Evolutionary conservation across 345 rosid species (phyloP).

Genomic region (Melaleuca alternifolia): DNA sequence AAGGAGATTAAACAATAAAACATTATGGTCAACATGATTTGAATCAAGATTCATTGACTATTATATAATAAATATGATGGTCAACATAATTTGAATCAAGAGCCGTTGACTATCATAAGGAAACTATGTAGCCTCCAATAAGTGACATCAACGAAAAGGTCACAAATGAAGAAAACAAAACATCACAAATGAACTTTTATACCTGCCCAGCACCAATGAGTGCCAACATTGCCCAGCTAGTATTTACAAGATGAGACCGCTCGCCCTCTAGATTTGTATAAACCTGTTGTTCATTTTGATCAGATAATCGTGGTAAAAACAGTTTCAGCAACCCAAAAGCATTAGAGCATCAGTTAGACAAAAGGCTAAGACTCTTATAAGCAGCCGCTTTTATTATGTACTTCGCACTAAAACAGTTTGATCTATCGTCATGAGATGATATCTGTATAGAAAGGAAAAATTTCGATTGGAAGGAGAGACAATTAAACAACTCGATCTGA

Average conservation of each 20-base stretch:
- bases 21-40: not conserved
- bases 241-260: constrained; percentile 27
- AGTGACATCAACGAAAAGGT: not conserved
- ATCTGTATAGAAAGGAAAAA: not conserved
- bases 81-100: not conserved
- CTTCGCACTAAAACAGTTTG: not conserved
- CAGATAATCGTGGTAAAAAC: not conserved
- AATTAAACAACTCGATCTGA: not conserved
- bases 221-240: constrained; percentile 42
- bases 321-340: not conserved
- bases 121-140: not conserved
- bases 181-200: not conserved
- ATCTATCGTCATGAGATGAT: not conserved
- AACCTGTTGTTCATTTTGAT: constrained; percentile 12
- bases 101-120: not conserved
- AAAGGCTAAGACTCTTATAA: not conserved
- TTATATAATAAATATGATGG: not conserved
- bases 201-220: constrained; percentile 49
- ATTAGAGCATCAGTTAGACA: not conserved
- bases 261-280: constrained; percentile 25
- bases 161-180: not conserved
- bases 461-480: not conserved
- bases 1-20: not conserved
- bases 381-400: not conserved
- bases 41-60: not conserved